Evolutionary conservation across 2,329 filamentous ascomycete genomes (phyloP).

Genomic region (Thielaviopsis euricoi): DNA sequence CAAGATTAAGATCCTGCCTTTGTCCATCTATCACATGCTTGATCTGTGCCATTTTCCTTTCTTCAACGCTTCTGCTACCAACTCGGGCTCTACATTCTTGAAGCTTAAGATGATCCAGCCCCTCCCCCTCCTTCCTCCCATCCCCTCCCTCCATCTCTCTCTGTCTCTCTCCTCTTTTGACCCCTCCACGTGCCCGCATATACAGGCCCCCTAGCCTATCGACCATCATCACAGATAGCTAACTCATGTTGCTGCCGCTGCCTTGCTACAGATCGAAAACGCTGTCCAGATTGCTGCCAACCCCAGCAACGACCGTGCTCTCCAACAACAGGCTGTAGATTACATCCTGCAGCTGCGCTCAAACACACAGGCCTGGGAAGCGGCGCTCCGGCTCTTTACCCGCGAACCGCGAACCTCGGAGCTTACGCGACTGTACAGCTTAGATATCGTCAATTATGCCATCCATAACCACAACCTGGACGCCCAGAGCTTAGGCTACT

Average conservation of each 20-base stretch:
- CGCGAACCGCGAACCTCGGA: conserved; percentile 61
- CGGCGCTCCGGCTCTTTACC: conserved; percentile 73
- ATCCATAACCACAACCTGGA: conserved; percentile 69
- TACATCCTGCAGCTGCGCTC: conserved; percentile 64
- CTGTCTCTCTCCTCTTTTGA: conserved; percentile 14
- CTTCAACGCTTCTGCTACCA: not conserved
- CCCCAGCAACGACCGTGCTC: conserved; percentile 53
- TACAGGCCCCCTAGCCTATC: not conserved
- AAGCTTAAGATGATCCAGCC: not conserved
- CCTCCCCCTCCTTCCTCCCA: too few relatives aligned
- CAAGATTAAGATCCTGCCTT: not conserved
- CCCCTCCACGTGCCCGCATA: conserved; percentile 10
- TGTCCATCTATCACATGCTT: not conserved
- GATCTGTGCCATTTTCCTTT: not conserved
- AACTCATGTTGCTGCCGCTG: not conserved
- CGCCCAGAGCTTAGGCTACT: conserved; percentile 49
- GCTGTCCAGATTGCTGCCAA: conserved; percentile 91
- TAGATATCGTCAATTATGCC: conserved; percentile 88
- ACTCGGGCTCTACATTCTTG: not conserved
- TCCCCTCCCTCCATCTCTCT: too few relatives aligned
- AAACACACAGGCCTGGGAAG: conserved; percentile 78
- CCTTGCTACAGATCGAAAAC: conserved; percentile 70
- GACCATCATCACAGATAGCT: not conserved
- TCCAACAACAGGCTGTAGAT: conserved; percentile 70
- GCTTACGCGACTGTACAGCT: conserved; percentile 70